Conservation (phyloP, 768 basidiomycete genomes). For the Amanita pallidorosea region DNA sequence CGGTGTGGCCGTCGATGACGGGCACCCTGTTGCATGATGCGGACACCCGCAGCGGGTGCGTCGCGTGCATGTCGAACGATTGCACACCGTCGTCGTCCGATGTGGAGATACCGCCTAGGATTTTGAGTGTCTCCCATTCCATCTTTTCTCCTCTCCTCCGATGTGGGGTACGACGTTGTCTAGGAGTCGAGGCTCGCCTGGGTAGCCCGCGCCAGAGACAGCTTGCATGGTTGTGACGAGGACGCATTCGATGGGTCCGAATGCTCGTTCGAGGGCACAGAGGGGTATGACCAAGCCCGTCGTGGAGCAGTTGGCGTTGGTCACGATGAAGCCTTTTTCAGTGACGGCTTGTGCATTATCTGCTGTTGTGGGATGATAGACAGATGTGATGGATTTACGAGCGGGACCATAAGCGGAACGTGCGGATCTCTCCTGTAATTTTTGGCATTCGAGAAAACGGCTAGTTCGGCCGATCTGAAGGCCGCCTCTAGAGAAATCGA, state of each 20-base stretch:
- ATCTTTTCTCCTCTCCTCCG: slow-evolving; percentile 92
- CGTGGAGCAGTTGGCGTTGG: slow-evolving; percentile 97
- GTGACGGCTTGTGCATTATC: slow-evolving; percentile 49
- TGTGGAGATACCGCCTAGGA: slow-evolving; percentile 71
- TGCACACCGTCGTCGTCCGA: slow-evolving; percentile 41
- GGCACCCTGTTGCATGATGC: slow-evolving; percentile 94
- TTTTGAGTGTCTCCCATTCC: slow-evolving; percentile 98
- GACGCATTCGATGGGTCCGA: slow-evolving; percentile 88
- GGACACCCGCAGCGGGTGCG: slow-evolving; percentile 77
- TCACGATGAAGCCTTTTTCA: slow-evolving; percentile 88
- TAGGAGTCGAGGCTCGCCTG: slow-evolving; percentile 80
- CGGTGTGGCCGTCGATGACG: slow-evolving; percentile 92
- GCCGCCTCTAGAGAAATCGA: slow-evolving; percentile 50
- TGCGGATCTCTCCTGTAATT: slow-evolving; percentile 87
- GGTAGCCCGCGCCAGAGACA: slow-evolving; percentile 97
- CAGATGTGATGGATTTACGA: slow-evolving; percentile 85
- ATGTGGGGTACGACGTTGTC: slow-evolving; percentile 97
- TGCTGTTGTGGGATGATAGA: slow-evolving; percentile 80
- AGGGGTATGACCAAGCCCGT: slow-evolving; percentile 91
- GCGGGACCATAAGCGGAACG: slow-evolving; percentile 92
- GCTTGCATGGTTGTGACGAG: slow-evolving; percentile 96
- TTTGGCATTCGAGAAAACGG: slow-evolving; percentile 96
- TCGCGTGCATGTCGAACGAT: slow-evolving; percentile 77
- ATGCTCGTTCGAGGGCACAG: slow-evolving; percentile 77
- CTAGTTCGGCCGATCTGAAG: slow-evolving; percentile 78